Base-by-base conservation (phyloP, 768 basidiomycete genomes). In the Lactarius vividus region DNA sequence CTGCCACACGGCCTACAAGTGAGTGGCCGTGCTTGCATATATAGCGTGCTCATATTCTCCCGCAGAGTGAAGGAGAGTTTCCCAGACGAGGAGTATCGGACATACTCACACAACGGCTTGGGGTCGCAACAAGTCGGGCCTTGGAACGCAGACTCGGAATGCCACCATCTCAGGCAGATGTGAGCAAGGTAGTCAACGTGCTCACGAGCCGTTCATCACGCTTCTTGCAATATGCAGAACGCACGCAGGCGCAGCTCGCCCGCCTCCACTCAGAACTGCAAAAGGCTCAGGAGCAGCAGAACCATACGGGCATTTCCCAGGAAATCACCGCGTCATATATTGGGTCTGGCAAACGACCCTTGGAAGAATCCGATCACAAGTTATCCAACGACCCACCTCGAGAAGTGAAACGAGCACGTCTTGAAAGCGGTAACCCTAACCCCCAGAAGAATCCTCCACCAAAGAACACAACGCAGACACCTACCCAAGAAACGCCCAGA, bases 241-340 rank as follows among this genome's bases (percentile, higher is more conserved):
- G 61, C 33, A 61, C 49, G 37, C 65, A 66, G 57, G 56, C 62
- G n/a, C 56, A 57, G 56, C 65, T 66, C 18, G 60, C 61, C 3
- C 13, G 35, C 29, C 44, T 66, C 18, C 46, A 66, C 9, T 23
- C 23, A 8, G 53, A 58, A 26, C 56, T 66, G 10, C 61, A 66
- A 42, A 57, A 11, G 6, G 31, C 44, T 13, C 65, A 65, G 37
- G 64, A 49, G 9, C 31, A 15, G 20, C 40, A 57, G 2, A 37
- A 29, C 37, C 37, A 18, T 28, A 40, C 18, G 7, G 49, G 58
- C 16, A 5, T 31, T 6, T 8, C 29, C 49, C 23, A 61, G 28
- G 55, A 40, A n/a, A 29, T 46, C 8, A 31, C 44, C 16, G 16
- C 0, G n/a, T 39, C 64, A 46, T 15, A 28, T 0, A 56, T 35